Evolutionary conservation across 1,139 yeast genomes (phyloP).

Genomic region (Protomyces lactucae-debilis): DNA sequence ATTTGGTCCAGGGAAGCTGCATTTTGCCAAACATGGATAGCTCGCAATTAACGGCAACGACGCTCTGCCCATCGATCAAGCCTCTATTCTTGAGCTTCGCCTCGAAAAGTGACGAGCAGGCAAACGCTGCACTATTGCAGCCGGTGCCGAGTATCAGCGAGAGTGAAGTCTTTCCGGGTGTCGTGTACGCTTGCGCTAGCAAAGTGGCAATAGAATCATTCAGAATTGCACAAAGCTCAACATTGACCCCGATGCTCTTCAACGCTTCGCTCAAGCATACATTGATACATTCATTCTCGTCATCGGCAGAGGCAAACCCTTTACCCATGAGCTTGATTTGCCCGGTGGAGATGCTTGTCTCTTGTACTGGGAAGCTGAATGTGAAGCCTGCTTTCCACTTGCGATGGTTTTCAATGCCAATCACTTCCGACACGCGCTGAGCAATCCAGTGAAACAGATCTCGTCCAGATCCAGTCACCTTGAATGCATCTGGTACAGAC

Average conservation of each 20-base stretch:
- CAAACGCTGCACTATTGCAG: constrained; percentile 52
- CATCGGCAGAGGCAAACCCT: constrained; percentile 71
- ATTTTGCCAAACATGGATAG: constrained; percentile 38
- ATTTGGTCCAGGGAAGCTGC: constrained; percentile 63
- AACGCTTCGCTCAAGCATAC: constrained; percentile 52
- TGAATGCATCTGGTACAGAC: constrained; percentile 47
- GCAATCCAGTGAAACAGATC: constrained; percentile 50
- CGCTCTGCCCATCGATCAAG: background rate
- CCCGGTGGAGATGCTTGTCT: constrained; percentile 60
- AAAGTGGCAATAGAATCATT: constrained; percentile 88
- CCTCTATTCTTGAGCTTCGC: background rate
- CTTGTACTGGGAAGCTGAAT: constrained; percentile 76
- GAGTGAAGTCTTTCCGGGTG: constrained; percentile 55
- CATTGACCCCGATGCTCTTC: constrained; percentile 47
- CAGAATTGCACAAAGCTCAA: constrained; percentile 71
- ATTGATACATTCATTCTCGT: constrained; percentile 66
- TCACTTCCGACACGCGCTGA: constrained; percentile 54
- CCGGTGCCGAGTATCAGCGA: constrained; percentile 92
- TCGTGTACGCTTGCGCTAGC: constrained; percentile 66
- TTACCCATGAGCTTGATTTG: constrained; percentile 83
- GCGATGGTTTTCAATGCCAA: constrained; percentile 52
- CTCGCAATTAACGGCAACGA: constrained; percentile 38
- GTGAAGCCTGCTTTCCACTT: constrained; percentile 60
- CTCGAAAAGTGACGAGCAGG: background rate
- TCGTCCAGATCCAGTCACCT: too few relatives aligned